phyloP scores from a whole-genome alignment of 108 stramenopile species.

The Pseudonitzschia delicatissima region DNA sequence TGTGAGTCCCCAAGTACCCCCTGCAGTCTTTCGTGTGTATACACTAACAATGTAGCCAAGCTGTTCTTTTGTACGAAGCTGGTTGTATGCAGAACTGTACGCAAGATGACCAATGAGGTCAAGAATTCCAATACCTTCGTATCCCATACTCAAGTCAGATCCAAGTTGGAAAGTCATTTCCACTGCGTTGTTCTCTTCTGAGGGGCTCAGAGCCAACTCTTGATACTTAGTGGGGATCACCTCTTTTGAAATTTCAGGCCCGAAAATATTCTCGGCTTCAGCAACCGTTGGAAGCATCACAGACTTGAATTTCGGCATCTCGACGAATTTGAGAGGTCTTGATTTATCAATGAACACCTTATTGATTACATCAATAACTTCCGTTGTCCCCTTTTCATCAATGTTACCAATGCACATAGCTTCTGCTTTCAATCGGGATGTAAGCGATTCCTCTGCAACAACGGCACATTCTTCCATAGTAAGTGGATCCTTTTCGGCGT shows the following conservation, averaged over 20 bases:
- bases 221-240: constrained; percentile 63
- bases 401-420: constrained; percentile 87
- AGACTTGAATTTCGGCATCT: constrained; percentile 69
- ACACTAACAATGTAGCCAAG: constrained; percentile 86
- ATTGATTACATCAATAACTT: constrained; percentile 54
- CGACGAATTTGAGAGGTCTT: constrained; percentile 51
- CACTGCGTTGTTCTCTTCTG: constrained; percentile 81
- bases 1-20: constrained; percentile 65
- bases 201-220: constrained; percentile 60
- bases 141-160: constrained; percentile 60
- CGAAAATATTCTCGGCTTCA: constrained; percentile 75
- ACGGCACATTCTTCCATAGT: constrained; percentile 82
- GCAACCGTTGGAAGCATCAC: constrained; percentile 69
- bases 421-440: constrained; percentile 57
- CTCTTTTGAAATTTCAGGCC: constrained; percentile 26
- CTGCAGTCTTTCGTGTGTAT: constrained; percentile 65
- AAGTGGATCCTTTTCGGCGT: constrained; percentile 62
- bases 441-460: constrained; percentile 62
- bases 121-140: constrained; percentile 71
- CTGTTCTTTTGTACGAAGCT: constrained; percentile 84
- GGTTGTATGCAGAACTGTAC: constrained; percentile 84
- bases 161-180: constrained; percentile 77
- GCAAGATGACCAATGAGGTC: constrained; percentile 78
- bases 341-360: constrained; percentile 45
- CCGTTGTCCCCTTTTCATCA: constrained; percentile 58